These are phyloP conservation scores for Castanea mollissima DNA, from an alignment of 306 rosid genomes.

Conservation along the genomic window DNA sequence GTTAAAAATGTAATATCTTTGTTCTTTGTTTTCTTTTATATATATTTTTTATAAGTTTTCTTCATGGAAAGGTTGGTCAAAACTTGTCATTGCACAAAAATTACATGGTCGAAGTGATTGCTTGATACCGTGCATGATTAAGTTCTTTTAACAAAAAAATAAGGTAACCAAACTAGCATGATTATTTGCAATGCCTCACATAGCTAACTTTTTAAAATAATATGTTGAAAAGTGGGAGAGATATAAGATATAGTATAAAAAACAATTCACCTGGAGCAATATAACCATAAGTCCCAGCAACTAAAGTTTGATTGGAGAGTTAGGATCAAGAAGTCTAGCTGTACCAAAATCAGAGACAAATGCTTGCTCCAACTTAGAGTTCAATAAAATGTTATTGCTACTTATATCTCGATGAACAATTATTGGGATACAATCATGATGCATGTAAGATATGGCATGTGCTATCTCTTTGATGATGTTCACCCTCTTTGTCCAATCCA, in stretches of 20 bases:
- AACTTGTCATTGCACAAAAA: background rate
- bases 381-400: conserved; percentile 3
- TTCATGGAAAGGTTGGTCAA: background rate
- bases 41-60: too few relatives aligned
- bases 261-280: too few relatives aligned
- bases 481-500: conserved; percentile 17
- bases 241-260: too few relatives aligned
- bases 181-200: background rate
- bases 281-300: too few relatives aligned
- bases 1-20: too few relatives aligned
- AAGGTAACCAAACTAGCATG: background rate
- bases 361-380: too few relatives aligned
- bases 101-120: background rate
- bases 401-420: conserved; percentile 19
- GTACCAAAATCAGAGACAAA: too few relatives aligned
- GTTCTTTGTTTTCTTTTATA: background rate
- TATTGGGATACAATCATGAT: conserved; percentile 18
- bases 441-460: conserved; percentile 20
- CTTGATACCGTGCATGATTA: background rate
- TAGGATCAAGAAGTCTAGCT: too few relatives aligned
- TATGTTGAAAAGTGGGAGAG: too few relatives aligned
- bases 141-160: background rate
- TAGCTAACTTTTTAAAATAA: too few relatives aligned
- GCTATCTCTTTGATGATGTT: conserved; percentile 7
- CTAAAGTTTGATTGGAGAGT: too few relatives aligned